These are phyloP conservation scores for Ceratocystis lukuohia DNA, from an alignment of 2,329 filamentous ascomycete species.

Conservation along the genomic window DNA sequence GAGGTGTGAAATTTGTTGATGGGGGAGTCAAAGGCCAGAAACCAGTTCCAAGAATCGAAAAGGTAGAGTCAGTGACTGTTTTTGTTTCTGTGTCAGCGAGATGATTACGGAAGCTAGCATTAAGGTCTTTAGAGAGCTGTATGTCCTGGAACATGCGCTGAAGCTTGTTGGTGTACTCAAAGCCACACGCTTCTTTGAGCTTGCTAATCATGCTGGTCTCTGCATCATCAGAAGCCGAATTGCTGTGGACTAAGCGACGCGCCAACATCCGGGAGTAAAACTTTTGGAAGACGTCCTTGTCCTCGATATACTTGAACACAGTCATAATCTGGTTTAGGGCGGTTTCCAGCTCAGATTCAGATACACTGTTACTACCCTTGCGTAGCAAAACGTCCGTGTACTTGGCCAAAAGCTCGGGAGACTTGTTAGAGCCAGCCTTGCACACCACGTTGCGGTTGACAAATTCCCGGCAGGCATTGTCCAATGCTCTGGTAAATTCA, in stretches of 20 bases:
- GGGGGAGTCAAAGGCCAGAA: slow-evolving; percentile 92
- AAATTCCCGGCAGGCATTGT: slow-evolving; percentile 95
- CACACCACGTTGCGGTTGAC: slow-evolving; percentile 96
- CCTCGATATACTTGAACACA: slow-evolving; percentile 99
- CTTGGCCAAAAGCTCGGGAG: slow-evolving; percentile 86
- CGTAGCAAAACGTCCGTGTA: slow-evolving; percentile 87
- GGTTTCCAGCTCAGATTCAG: slow-evolving; percentile 85
- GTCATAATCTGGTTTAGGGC: slow-evolving; percentile 92
- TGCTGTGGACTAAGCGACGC: slow-evolving; percentile 85
- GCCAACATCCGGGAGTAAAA: slow-evolving; percentile 97
- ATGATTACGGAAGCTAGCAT: slow-evolving; percentile 74
- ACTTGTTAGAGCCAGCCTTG: slow-evolving; percentile 84
- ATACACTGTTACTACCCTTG: slow-evolving; percentile 82
- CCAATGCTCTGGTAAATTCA: slow-evolving; percentile 88
- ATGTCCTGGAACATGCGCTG: slow-evolving; percentile 99
- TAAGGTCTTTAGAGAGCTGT: slow-evolving; percentile 96
- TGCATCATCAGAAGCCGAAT: slow-evolving; percentile 89
- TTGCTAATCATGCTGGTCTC: slow-evolving; percentile 99
- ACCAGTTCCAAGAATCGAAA: slow-evolving; percentile 85
- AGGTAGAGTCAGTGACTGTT: slow-evolving; percentile 65
- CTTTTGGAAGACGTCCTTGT: slow-evolving; percentile 99
- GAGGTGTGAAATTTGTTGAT: slow-evolving; percentile 76
- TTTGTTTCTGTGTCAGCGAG: slow-evolving; percentile 42
- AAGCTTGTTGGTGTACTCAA: slow-evolving; percentile 98
- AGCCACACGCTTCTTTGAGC: slow-evolving; percentile 94